Evolutionary conservation across 2,329 filamentous ascomycete species (phyloP).

Genomic region (Colletotrichum lentis): DNA sequence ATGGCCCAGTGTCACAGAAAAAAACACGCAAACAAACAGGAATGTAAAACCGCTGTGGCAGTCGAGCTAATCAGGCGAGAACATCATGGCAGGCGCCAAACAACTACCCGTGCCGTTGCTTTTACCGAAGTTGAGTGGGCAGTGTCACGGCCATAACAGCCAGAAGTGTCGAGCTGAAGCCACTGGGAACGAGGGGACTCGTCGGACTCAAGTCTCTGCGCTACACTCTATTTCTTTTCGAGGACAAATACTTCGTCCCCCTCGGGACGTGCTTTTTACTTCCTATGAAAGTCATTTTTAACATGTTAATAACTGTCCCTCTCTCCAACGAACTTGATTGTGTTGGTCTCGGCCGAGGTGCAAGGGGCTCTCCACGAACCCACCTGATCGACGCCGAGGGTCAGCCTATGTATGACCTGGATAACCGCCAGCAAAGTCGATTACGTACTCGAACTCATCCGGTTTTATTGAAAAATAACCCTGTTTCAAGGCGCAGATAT

Average conservation of each 20-base stretch:
- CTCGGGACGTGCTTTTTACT: too few relatives aligned
- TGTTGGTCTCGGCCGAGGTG: too few relatives aligned
- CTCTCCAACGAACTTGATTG: too few relatives aligned
- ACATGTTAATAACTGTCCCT: too few relatives aligned
- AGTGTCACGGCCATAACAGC: background rate
- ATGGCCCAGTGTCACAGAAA: background rate
- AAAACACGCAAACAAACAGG: background rate
- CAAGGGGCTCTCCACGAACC: background rate
- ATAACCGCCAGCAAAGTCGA: background rate
- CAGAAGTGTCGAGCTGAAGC: background rate
- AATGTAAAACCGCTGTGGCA: background rate
- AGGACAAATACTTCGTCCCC: too few relatives aligned
- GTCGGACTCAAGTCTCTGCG: background rate
- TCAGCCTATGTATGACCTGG: too few relatives aligned
- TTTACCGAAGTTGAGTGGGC: background rate
- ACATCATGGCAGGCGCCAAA: background rate
- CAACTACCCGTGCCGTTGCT: background rate
- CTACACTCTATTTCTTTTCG: too few relatives aligned
- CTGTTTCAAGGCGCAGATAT: background rate
- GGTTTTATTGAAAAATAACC: background rate
- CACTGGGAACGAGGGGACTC: background rate
- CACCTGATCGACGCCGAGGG: background rate
- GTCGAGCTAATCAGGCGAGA: background rate
- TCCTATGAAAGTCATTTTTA: too few relatives aligned
- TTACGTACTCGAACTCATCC: too few relatives aligned